Base-by-base conservation (phyloP, 116 monocot species). In the Dioscorea cayenensis region DNA sequence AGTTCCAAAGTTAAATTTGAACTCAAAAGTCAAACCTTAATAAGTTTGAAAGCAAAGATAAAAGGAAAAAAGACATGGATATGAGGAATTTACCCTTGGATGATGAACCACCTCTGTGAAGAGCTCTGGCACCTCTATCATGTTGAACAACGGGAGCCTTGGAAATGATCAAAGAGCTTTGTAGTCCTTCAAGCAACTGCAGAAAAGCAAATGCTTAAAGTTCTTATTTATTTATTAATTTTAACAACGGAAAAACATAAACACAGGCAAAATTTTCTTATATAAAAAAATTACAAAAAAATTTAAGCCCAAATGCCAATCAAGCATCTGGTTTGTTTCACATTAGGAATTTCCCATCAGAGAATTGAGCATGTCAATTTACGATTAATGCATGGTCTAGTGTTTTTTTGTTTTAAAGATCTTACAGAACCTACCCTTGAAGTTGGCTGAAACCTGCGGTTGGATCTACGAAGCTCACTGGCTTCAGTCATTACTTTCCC, bases 131-230 rank as follows among this genome's bases (percentile, higher is more conserved):
- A 71, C 76, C 80, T 71, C 74, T 95, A 14, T 92, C 95, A 76
- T 87, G 81, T 12, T 82, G 71, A 32, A 71, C 23, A 49, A 61
- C 79, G 14, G 89, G 85, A 68, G 82, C 75, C 73, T 94, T 90
- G 37, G 89, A 72, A 60, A 89, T 78, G 19, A 87, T 70, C 59
- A 94, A 77, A 36, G 99, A 94, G 69, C 99, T 99, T 67, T 99
- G 94, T 36, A 99, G 72, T 51, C 99, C 99, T 77, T 99, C 99
- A 28, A 99, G 76, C 38, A 99, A 75, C 99, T 99, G 89, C 27
- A 84, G 55, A 21, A 12, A 60, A 23, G 9, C 16, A 63, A 10
- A 2, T 58, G 49, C 8, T 18, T 29, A 50, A 25, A n/a, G 55
- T 55, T 5, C 55, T 55, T n/a, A 14, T 9, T 43, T 10, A 6